phyloP scores from a whole-genome alignment of 148 eudicot species.

The Agrostemma githago region DNA sequence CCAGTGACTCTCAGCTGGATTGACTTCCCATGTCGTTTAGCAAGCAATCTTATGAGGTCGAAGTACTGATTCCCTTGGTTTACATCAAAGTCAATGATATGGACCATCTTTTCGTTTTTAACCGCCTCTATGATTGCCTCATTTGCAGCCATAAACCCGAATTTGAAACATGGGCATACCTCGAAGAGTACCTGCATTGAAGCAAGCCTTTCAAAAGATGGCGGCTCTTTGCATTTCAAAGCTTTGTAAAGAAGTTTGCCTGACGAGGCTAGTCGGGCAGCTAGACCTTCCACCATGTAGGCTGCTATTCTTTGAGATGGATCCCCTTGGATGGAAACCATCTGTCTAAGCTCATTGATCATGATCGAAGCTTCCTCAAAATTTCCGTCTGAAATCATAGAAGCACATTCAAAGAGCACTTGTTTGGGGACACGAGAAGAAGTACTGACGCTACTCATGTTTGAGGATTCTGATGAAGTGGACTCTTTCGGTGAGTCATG shows the following conservation, averaged over 20 bases:
- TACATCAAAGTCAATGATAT: conserved; percentile 80
- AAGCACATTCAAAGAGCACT: conserved; percentile 74
- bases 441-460: conserved; percentile 46
- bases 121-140: conserved; percentile 69
- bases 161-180: conserved; percentile 89
- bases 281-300: conserved; percentile 95
- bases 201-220: conserved; percentile 65
- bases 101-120: conserved; percentile 49
- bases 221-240: conserved; percentile 83
- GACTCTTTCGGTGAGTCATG: conserved; percentile 77
- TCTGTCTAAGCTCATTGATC: conserved; percentile 63
- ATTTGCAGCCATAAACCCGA: conserved; percentile 91
- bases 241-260: conserved; percentile 81
- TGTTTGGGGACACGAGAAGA: conserved; percentile 42
- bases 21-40: conserved; percentile 37
- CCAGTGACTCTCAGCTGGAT: conserved; percentile 62
- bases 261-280: conserved; percentile 72
- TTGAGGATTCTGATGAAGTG: conserved; percentile 61
- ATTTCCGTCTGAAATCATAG: conserved; percentile 56
- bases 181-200: conserved; percentile 94
- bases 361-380: conserved; percentile 50
- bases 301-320: conserved; percentile 85
- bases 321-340: conserved; percentile 88
- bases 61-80: conserved; percentile 90
- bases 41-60: conserved; percentile 64